Evolutionary conservation across 805 yeast genomes (phyloP).

Genomic region (Vanderwaltozyma tropicalis): DNA sequence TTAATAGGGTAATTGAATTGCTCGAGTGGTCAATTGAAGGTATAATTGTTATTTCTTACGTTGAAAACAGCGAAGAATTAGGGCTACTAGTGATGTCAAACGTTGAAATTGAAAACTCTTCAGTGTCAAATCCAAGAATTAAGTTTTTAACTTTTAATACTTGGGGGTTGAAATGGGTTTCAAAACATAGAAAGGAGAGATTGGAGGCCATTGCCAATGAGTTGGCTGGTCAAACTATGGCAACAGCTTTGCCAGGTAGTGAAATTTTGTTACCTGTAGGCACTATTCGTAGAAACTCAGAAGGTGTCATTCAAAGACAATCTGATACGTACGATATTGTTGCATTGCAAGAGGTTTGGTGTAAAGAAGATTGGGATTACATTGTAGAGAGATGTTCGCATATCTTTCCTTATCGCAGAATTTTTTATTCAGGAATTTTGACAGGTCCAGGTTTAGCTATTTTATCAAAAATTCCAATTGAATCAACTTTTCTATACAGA

Average conservation of each 20-base stretch:
- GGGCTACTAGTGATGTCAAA: too few relatives aligned
- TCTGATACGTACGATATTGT: conserved; percentile 38
- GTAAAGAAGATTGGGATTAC: conserved; percentile 68
- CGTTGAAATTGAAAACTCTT: too few relatives aligned
- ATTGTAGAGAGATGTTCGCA: conserved; percentile 37
- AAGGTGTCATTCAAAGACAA: background rate
- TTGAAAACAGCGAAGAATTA: too few relatives aligned
- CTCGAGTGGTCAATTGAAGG: too few relatives aligned
- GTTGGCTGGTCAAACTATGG: conserved; percentile 31
- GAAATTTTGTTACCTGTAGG: background rate
- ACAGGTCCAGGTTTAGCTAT: conserved; percentile 91
- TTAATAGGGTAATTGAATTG: too few relatives aligned
- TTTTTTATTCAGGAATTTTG: conserved; percentile 73
- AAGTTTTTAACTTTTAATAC: conserved; percentile 61
- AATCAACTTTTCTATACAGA: conserved; percentile 63
- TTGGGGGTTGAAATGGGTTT: conserved; percentile 84
- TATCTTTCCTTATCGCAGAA: conserved; percentile 52
- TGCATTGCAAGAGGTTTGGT: conserved; percentile 95
- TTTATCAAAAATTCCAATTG: conserved; percentile 75
- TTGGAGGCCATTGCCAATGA: conserved; percentile 63
- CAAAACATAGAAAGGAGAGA: conserved; percentile 58
- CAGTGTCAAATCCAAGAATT: conserved; percentile 22
- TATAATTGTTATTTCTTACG: too few relatives aligned
- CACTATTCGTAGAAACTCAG: background rate
- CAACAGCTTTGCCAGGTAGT: conserved; percentile 12